Conservation (phyloP, 345 rosid species). For the Sapria himalayana region DNA sequence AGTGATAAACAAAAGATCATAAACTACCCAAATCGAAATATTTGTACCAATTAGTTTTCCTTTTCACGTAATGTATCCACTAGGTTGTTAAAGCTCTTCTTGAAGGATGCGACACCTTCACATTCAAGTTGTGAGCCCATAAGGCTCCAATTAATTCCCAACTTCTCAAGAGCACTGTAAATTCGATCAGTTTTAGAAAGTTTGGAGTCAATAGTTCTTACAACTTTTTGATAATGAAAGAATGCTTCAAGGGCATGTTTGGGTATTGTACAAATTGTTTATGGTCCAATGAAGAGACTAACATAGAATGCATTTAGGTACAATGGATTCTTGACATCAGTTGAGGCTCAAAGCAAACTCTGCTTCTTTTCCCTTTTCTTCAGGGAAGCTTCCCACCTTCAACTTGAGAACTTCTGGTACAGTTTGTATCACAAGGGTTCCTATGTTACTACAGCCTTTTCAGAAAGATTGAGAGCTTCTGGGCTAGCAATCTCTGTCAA, state of each 20-base stretch:
- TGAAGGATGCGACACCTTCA: slow-evolving; percentile 5
- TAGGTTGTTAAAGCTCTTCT: slow-evolving; percentile 6
- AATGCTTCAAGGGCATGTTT: slow-evolving; percentile 7
- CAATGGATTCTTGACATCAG: slow-evolving; percentile 5
- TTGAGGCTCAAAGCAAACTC: slow-evolving; percentile 7
- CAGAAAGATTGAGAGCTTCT: slow-evolving; percentile 4
- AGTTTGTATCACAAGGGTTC: slow-evolving; percentile 6
- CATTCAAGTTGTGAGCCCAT: slow-evolving; percentile 4
- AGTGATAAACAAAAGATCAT: no score
- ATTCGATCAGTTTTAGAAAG: slow-evolving; percentile 1
- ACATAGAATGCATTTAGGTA: slow-evolving; percentile 3
- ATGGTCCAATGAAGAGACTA: slow-evolving; percentile 3
- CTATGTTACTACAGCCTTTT: slow-evolving; percentile 4
- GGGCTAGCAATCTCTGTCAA: slow-evolving; percentile 2
- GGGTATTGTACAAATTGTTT: slow-evolving; percentile 4
- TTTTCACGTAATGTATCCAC: slow-evolving; percentile 6
- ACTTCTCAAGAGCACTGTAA: slow-evolving; percentile 5
- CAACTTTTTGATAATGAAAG: not conserved
- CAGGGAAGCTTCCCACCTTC: slow-evolving; percentile 1
- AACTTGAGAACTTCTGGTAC: slow-evolving; percentile 5
- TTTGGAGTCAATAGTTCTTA: not conserved
- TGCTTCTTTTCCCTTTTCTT: slow-evolving; percentile 7
- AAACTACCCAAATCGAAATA: no score
- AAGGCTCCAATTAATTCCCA: slow-evolving; percentile 5
- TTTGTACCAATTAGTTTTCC: no score